Percentiles rank a stretch among this genome's conserved stretches.
Conservation (phyloP, 192 early-diverging fungal genomes). For the Mortierella antarctica region DNA sequence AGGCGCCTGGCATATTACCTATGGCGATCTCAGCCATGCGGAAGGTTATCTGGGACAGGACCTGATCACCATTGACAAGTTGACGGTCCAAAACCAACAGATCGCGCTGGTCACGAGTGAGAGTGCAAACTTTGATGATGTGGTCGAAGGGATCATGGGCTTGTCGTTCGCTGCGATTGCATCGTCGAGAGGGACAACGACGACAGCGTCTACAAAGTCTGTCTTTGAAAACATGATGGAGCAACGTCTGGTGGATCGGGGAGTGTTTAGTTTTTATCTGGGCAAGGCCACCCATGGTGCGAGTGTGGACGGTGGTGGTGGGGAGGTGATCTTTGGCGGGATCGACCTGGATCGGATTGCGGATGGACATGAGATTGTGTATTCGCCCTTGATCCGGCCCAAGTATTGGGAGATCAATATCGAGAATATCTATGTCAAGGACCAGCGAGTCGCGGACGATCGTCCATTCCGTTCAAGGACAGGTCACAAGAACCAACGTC, state of each 20-base stretch:
- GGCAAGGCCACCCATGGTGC: constrained; percentile 25
- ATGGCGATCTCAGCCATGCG: constrained; percentile 69
- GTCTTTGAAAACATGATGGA: constrained; percentile 69
- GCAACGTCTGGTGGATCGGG: constrained; percentile 62
- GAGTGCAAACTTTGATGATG: constrained; percentile 63
- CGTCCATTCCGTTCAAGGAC: too few species aligned
- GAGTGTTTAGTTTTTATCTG: constrained; percentile 72
- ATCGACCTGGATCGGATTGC: constrained; percentile 12
- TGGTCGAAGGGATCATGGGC: constrained; percentile 72
- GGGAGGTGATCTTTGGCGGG: constrained; percentile 48
- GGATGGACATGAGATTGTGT: constrained; percentile 1
- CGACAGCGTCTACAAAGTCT: constrained; percentile 19
- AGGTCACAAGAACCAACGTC: too few species aligned
- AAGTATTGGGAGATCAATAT: constrained; percentile 71
- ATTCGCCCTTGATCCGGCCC: constrained; percentile 49
- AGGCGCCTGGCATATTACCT: constrained; percentile 68
- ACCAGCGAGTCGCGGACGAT: neutral
- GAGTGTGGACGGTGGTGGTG: constrained; percentile 31
- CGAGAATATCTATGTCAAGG: constrained; percentile 26
- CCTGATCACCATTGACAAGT: constrained; percentile 63
- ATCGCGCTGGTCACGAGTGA: constrained; percentile 70
- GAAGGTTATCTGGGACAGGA: constrained; percentile 56
- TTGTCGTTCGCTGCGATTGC: constrained; percentile 65
- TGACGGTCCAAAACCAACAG: constrained; percentile 64
- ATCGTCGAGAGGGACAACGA: constrained; percentile 19